These are phyloP conservation scores for Crucihimalaya himalaica DNA, from an alignment of 345 rosid species.

Conservation along the genomic window DNA sequence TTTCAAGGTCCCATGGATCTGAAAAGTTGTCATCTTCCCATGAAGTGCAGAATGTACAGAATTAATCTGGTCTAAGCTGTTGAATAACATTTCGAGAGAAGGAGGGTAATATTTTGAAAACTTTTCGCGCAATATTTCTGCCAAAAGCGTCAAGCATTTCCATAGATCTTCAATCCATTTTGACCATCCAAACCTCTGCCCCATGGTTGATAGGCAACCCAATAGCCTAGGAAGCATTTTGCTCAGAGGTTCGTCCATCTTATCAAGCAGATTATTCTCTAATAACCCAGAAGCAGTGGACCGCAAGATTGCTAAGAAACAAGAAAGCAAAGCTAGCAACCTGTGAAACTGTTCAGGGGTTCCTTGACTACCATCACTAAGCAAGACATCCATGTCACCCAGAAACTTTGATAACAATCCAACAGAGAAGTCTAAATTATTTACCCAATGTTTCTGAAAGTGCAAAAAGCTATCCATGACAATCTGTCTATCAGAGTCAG, in stretches of 20 bases:
- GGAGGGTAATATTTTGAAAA: conserved; percentile 66
- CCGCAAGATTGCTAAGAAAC: conserved; percentile 82
- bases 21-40: conserved; percentile 66
- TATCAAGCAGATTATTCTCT: conserved; percentile 79
- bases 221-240: conserved; percentile 80
- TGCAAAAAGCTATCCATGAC: conserved; percentile 88
- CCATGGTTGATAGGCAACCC: conserved; percentile 71
- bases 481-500: conserved; percentile 69
- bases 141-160: conserved; percentile 92
- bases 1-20: conserved; percentile 82
- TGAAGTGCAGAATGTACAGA: conserved; percentile 38
- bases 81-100: conserved; percentile 68
- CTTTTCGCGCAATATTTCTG: conserved; percentile 81
- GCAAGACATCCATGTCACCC: conserved; percentile 84
- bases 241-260: conserved; percentile 68
- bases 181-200: conserved; percentile 85
- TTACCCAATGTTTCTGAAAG: conserved; percentile 93
- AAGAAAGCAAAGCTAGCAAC: conserved; percentile 87
- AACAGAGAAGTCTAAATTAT: conserved; percentile 76
- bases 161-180: conserved; percentile 81
- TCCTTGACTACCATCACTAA: conserved; percentile 74
- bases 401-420: conserved; percentile 76
- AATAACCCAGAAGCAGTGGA: conserved; percentile 91
- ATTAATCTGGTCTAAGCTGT: conserved; percentile 58
- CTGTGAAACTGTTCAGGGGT: conserved; percentile 72